Conservation (phyloP, 768 basidiomycete genomes). For the Russula sp. region DNA sequence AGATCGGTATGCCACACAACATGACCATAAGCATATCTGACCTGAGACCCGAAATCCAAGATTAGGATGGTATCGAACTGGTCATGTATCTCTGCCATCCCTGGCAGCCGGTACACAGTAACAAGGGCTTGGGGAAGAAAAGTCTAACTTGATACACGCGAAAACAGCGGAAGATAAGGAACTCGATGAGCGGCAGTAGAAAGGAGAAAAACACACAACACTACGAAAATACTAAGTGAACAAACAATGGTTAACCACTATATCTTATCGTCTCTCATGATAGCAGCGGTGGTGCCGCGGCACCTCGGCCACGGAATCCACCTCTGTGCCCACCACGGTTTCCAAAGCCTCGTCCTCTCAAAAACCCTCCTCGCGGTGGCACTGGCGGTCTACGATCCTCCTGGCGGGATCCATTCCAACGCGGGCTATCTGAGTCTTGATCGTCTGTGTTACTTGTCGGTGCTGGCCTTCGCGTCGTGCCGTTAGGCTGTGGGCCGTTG, state of each 20-base stretch:
- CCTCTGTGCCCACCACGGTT: slow-evolving; percentile 36
- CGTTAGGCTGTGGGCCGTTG: slow-evolving; percentile 25
- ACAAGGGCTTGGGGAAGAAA: not conserved
- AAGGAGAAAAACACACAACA: not conserved
- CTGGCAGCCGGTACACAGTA: not conserved
- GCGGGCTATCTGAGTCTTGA: slow-evolving; percentile 28
- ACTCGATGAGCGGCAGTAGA: not conserved
- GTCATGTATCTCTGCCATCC: slow-evolving; percentile 87
- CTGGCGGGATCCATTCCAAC: slow-evolving; percentile 10
- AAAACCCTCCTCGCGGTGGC: slow-evolving; percentile 33
- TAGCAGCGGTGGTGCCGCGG: slow-evolving; percentile 8
- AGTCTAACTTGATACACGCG: not conserved
- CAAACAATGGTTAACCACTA: not conserved
- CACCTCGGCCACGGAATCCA: slow-evolving; percentile 33
- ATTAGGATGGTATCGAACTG: slow-evolving; percentile 96
- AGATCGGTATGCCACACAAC: slow-evolving; percentile 8
- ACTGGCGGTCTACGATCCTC: slow-evolving; percentile 24
- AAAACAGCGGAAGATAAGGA: not conserved
- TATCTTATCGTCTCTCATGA: slow-evolving; percentile 18
- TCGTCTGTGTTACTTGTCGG: slow-evolving; percentile 17
- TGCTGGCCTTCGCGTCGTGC: slow-evolving; percentile 6
- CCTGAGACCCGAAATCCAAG: slow-evolving; percentile 96
- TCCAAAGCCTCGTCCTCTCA: slow-evolving; percentile 36
- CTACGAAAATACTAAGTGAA: not conserved
- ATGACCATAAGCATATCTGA: slow-evolving; percentile 37